Conservation (phyloP, 768 basidiomycete species). For the Phylloporus rhodoxanthus region DNA sequence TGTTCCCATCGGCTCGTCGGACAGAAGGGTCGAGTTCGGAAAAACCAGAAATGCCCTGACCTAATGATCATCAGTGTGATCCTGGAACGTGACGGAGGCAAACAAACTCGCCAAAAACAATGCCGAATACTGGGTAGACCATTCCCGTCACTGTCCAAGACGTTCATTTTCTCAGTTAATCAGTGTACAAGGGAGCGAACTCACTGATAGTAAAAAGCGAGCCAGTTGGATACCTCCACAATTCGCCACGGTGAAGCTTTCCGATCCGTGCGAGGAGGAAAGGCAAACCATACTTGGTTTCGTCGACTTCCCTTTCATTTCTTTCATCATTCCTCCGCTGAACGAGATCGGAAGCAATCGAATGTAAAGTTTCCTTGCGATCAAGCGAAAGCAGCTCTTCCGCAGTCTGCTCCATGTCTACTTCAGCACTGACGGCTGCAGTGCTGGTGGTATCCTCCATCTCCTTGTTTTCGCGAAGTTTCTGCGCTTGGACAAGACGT, state of each 20-base stretch:
- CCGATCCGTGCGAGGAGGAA: constrained; percentile 73
- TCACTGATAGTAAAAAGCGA: constrained; percentile 44
- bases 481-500: constrained; percentile 73
- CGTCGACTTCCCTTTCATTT: constrained; percentile 26
- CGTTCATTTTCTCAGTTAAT: neutral
- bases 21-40: constrained; percentile 34
- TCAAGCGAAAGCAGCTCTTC: constrained; percentile 60
- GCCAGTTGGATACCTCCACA: constrained; percentile 56
- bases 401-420: constrained; percentile 51
- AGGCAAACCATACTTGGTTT: constrained; percentile 39
- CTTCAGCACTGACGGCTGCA: constrained; percentile 24
- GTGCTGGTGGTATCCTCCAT: constrained; percentile 25
- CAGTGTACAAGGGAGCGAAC: neutral
- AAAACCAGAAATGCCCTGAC: constrained; percentile 57
- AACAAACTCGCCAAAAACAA: constrained; percentile 43
- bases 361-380: constrained; percentile 37
- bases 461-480: constrained; percentile 51
- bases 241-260: constrained; percentile 51
- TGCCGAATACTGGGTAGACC: constrained; percentile 67
- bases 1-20: constrained; percentile 56
- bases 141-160: constrained; percentile 43
- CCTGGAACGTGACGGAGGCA: neutral
- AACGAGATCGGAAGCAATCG: constrained; percentile 62
- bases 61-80: constrained; percentile 14
- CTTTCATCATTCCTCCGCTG: constrained; percentile 41